Evolutionary conservation across 495 filamentous ascomycete species (phyloP), one percentile per base, ranked within the genome.

Genomic region (Tuber aestivum): DNA sequence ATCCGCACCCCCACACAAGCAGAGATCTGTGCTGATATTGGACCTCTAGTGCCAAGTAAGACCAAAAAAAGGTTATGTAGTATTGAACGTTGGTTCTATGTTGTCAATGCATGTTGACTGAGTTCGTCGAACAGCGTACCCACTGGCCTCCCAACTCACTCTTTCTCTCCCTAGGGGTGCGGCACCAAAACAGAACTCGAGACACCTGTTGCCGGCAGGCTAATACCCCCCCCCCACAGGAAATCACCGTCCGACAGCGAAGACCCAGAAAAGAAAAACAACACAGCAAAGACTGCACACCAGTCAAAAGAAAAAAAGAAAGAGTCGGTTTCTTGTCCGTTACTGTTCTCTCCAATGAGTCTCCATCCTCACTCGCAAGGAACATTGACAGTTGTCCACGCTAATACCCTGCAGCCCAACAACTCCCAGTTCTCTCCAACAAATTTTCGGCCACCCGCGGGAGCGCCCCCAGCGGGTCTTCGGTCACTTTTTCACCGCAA

Each of bases 21-120:
- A 27, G 50, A 32, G n/a, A 3, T 27, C 10, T 3, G 3, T 3
- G n/a, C n/a, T 9, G 2, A 32, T 2, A 12, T 27, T 14, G 5
- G n/a, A 7, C 0, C 2, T 2, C 9, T 12, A n/a, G 23, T 32
- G 0, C 50, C n/a, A 27, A 27, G n/a, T n/a, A 0, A 0, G 12
- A 61, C n/a, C 12, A 27, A 14, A 14, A 32, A 2, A 32, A 32
- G 10, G 50, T 23, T 9, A 4, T 3, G 14, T 14, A 14, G 50
- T 27, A 9, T 9, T 27, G 8, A 14, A 2, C 0, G 48, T 14
- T 4, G n/a, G 50, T 27, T 14, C 10, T 65, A 4, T 7, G 27
- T 18, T 65, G 27, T 20, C 56, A 18, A 16, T 61, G 12, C 3
- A 65, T 27, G 14, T 61, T 27, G 3, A 1, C 14, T n/a, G n/a